These are phyloP conservation scores for Silene latifolia DNA, from an alignment of 148 eudicot genomes.

Conservation along the genomic window DNA sequence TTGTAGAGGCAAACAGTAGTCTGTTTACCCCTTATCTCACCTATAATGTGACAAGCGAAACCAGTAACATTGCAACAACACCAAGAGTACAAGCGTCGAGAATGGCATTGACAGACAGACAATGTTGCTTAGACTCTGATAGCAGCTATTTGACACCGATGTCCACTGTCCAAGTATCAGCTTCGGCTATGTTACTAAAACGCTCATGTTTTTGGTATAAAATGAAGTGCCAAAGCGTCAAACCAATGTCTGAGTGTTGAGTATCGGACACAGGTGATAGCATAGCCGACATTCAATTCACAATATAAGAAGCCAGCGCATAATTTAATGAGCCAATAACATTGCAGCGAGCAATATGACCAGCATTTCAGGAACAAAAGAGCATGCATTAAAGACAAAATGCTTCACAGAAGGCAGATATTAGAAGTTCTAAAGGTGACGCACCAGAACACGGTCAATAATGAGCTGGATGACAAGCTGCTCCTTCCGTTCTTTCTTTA, in stretches of 20 bases:
- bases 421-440: slow-evolving; percentile 18
- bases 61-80: too few species aligned
- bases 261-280: not conserved
- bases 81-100: too few species aligned
- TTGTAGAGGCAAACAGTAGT: too few species aligned
- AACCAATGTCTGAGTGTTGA: not conserved
- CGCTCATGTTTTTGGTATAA: not conserved
- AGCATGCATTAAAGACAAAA: not conserved
- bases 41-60: too few species aligned
- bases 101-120: not conserved
- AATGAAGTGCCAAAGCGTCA: not conserved
- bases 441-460: slow-evolving; percentile 75
- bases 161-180: not conserved
- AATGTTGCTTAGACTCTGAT: too few species aligned
- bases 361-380: not conserved
- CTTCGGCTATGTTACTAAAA: not conserved
- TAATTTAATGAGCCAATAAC: not conserved
- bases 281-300: not conserved
- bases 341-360: not conserved
- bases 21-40: too few species aligned
- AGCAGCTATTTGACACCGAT: not conserved
- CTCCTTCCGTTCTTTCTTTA: slow-evolving; percentile 79
- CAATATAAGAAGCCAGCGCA: not conserved
- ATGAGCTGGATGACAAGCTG: slow-evolving; percentile 82
- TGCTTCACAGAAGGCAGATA: not conserved